A percentile compares a stretch with the other conserved stretches of the same genome.
These are phyloP conservation scores for Schrenkiella parvula DNA, from an alignment of 345 rosid species.

Conservation along the genomic window DNA sequence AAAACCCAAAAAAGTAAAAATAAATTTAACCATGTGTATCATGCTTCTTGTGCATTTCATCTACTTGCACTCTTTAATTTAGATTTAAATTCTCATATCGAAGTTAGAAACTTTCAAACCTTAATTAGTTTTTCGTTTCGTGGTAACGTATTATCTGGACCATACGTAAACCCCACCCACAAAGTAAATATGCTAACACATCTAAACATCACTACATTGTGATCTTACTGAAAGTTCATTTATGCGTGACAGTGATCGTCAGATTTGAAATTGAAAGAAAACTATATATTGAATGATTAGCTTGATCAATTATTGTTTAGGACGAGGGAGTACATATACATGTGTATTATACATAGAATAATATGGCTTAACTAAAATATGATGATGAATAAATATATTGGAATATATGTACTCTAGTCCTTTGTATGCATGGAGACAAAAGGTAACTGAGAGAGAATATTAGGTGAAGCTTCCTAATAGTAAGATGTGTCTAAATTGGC, in stretches of 20 bases:
- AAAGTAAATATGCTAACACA: background rate
- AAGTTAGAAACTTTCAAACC: background rate
- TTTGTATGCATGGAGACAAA: conserved; percentile 27
- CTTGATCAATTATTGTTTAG: background rate
- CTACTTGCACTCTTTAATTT: conserved; percentile 1
- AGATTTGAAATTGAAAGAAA: background rate
- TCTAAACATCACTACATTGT: background rate
- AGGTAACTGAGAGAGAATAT: conserved; percentile 17
- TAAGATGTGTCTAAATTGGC: conserved; percentile 24
- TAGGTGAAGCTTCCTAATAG: conserved; percentile 32
- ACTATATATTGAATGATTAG: background rate
- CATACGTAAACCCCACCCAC: background rate
- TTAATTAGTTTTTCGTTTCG: background rate
- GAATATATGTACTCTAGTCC: background rate
- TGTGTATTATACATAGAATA: background rate
- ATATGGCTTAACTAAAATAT: background rate
- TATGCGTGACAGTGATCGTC: background rate
- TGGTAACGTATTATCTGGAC: background rate
- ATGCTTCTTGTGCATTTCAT: conserved; percentile 23
- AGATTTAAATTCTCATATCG: background rate
- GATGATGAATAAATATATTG: background rate
- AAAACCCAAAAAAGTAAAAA: background rate
- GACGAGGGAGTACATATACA: background rate
- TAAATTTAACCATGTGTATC: background rate
- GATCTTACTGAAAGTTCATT: background rate